Base-by-base conservation (phyloP, 495 filamentous ascomycete genomes). In the Penicillium maclennaniae region DNA sequence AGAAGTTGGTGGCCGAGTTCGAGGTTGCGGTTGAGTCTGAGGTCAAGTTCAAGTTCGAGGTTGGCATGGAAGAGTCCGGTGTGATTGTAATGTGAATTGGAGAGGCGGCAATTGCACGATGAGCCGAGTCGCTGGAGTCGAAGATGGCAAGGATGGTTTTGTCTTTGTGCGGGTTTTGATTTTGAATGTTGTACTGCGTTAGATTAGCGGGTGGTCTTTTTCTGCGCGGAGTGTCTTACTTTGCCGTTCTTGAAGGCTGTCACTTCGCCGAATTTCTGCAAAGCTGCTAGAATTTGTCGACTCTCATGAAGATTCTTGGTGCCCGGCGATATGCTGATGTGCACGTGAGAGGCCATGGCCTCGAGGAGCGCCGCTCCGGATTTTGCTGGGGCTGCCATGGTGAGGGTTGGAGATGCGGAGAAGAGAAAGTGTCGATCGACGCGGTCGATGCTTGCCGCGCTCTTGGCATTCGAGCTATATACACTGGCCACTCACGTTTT, bases 251-350 rank as follows among this genome's bases (percentile, higher is more conserved):
- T 82, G 72, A 89, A 97, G 55, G 84, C 83, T 20, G 83, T 79
- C 8, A 97, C 80, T 45, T 90, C 82, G 47, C 89, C 90, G 67
- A 87, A 87, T 61, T 79, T 79, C 65, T 90, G 83, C 21, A 97
- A 70, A 20, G 86, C 79, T 34, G 79, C 75, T 21, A 95, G 75
- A 27, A 97, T 74, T 26, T 84, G 78, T 45, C 85, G 83, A 42
- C 86, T 86, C 61, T 96, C 88, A 20, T 73, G 62, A n/a, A 96
- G 73, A 55, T 68, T 83, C 12, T 69, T 68, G 0, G 89, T 84
- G 0, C 79, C 70, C 0, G 89, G 90, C 17, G 69, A 57, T 42
- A 90, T 82, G 47, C 76, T 81, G 36, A 96, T 63, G 61, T 84
- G 83, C 12, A 95, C 70, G 69, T 75, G 54, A 58, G 67, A 49